Percentiles rank a stretch among this genome's conserved stretches.
Conservation (phyloP, 306 rosid species). For the Urtica urens region DNA sequence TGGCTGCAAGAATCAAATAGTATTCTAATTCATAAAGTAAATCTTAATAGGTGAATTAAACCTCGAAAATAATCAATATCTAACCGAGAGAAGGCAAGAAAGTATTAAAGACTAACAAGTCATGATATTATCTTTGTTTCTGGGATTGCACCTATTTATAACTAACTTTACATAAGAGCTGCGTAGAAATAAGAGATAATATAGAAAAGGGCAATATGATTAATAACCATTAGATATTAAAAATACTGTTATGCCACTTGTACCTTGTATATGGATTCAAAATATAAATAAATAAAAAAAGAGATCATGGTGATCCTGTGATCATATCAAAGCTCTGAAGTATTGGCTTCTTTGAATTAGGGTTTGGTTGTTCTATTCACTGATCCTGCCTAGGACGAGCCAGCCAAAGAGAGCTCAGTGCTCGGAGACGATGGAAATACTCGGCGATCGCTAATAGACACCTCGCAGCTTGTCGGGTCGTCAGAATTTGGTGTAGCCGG, state of each 20-base stretch:
- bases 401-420: conserved; percentile 86
- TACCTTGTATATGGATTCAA: too few relatives aligned
- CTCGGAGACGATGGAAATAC: conserved; percentile 79
- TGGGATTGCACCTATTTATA: too few relatives aligned
- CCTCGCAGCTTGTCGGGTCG: conserved; percentile 83
- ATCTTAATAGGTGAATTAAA: too few relatives aligned
- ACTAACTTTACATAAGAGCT: too few relatives aligned
- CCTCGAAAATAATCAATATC: too few relatives aligned
- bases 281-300: neutral
- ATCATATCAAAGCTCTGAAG: neutral
- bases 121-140: too few relatives aligned
- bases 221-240: neutral
- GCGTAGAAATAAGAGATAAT: too few relatives aligned
- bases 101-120: too few relatives aligned
- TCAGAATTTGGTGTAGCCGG: conserved; percentile 53
- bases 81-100: too few relatives aligned
- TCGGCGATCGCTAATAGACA: conserved; percentile 75
- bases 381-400: conserved; percentile 65
- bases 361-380: neutral
- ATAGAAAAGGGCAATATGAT: too few relatives aligned
- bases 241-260: neutral
- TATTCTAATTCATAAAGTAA: too few relatives aligned
- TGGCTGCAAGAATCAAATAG: too few relatives aligned
- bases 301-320: neutral
- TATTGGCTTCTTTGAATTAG: neutral